phyloP scores from a whole-genome alignment of 2,329 filamentous ascomycete genomes.

The Lojkania enalia region DNA sequence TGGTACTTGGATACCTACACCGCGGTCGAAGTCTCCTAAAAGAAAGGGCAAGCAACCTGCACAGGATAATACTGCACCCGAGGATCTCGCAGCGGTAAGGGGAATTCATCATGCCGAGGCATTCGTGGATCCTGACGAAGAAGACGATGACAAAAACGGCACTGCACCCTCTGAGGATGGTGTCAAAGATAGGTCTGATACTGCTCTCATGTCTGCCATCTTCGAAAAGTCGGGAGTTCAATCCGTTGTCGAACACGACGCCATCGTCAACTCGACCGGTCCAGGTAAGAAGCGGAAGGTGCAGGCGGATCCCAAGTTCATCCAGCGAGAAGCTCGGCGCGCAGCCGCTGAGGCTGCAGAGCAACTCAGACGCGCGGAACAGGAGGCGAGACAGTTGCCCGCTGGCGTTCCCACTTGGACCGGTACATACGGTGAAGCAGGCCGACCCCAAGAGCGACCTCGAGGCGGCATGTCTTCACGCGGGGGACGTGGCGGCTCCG shows the following conservation, averaged over 20 bases:
- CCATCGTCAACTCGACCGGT: constrained; percentile 64
- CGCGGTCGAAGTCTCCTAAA: constrained; percentile 27
- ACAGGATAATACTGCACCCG: constrained; percentile 26
- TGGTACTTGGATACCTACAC: constrained; percentile 29
- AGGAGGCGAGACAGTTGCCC: constrained; percentile 71
- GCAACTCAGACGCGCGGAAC: constrained; percentile 72
- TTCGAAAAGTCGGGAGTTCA: constrained; percentile 86
- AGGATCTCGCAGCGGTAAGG: constrained; percentile 41
- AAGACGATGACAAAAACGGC: constrained; percentile 24
- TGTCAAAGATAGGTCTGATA: constrained; percentile 41
- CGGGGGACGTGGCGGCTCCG: constrained; percentile 27
- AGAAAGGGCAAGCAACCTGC: constrained; percentile 17
- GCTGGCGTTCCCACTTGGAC: constrained; percentile 94
- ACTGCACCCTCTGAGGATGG: constrained; percentile 10
- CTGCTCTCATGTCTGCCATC: constrained; percentile 83
- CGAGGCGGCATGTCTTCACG: background rate
- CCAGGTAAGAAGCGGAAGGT: constrained; percentile 63
- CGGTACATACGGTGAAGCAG: constrained; percentile 76
- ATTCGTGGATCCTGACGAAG: constrained; percentile 41
- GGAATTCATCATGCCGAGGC: constrained; percentile 51
- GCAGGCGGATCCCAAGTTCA: constrained; percentile 74
- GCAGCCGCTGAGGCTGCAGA: constrained; percentile 77
- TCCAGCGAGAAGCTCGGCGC: constrained; percentile 78
- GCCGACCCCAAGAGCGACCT: constrained; percentile 56
- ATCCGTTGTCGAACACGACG: constrained; percentile 89